These are phyloP conservation scores for Collybia nuda DNA, from an alignment of 768 basidiomycete species.

Conservation along the genomic window DNA sequence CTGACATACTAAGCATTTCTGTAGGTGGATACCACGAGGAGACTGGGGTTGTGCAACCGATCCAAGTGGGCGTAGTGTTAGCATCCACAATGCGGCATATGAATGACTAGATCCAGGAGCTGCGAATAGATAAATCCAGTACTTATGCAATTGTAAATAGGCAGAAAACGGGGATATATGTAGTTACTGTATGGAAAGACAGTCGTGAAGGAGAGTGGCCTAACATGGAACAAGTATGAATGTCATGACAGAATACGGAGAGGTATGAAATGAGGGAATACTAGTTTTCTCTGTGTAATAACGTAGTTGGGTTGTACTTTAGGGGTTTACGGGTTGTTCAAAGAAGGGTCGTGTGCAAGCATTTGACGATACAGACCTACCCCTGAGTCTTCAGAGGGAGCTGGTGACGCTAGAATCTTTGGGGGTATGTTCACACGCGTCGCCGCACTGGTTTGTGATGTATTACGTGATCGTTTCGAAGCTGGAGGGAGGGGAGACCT, in stretches of 20 bases:
- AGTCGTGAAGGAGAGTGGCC: constrained; percentile 17
- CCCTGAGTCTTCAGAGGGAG: constrained; percentile 79
- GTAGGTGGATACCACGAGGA: constrained; percentile 88
- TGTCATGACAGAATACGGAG: constrained; percentile 11
- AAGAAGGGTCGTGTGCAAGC: constrained; percentile 71
- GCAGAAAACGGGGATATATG: constrained; percentile 17
- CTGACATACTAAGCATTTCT: constrained; percentile 10
- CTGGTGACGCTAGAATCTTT: constrained; percentile 63
- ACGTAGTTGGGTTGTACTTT: constrained; percentile 21
- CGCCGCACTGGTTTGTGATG: constrained; percentile 69
- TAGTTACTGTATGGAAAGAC: constrained; percentile 13
- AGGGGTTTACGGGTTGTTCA: constrained; percentile 43
- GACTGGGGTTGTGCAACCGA: constrained; percentile 97
- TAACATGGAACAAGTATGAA: constrained; percentile 16
- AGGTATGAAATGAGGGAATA: constrained; percentile 15
- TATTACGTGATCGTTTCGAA: constrained; percentile 66
- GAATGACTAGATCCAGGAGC: constrained; percentile 25
- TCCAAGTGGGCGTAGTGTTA: constrained; percentile 93
- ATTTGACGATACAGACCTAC: constrained; percentile 84
- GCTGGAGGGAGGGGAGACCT: constrained; percentile 36
- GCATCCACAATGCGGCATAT: constrained; percentile 95
- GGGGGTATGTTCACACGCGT: constrained; percentile 38
- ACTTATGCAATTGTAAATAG: constrained; percentile 23
- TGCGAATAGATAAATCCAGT: constrained; percentile 21
- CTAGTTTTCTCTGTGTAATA: constrained; percentile 14